A percentile compares a stretch with the other conserved stretches of the same genome.
Conservation (phyloP, 768 basidiomycete genomes). For the Pleurotus citrinopileatus region DNA sequence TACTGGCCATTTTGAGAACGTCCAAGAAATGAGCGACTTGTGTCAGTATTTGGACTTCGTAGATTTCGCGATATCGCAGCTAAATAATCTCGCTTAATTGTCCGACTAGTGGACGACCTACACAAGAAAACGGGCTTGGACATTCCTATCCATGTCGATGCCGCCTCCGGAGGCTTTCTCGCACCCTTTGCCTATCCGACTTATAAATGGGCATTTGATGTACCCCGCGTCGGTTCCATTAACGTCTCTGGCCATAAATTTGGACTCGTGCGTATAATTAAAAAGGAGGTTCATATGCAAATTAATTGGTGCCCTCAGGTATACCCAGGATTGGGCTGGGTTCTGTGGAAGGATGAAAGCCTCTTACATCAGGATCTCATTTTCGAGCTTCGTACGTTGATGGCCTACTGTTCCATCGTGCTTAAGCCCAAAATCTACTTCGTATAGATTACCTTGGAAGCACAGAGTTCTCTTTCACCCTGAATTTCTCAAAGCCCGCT, state of each 20-base stretch:
- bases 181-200: constrained; percentile 61
- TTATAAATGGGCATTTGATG: constrained; percentile 56
- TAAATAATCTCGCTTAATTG: not conserved
- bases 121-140: constrained; percentile 51
- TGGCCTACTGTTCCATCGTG: constrained; percentile 12
- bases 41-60: constrained; percentile 23
- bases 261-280: constrained; percentile 29
- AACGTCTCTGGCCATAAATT: constrained; percentile 61
- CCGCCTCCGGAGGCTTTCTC: constrained; percentile 60
- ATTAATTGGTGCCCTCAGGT: constrained; percentile 21
- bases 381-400: constrained; percentile 55
- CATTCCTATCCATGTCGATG: constrained; percentile 69
- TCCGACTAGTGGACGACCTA: constrained; percentile 45
- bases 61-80: not conserved
- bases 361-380: constrained; percentile 60
- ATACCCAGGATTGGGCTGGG: constrained; percentile 58
- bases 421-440: too few species aligned
- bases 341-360: constrained; percentile 57
- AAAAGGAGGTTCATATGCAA: not conserved
- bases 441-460: constrained; percentile 48
- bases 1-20: constrained; percentile 64
- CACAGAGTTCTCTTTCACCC: constrained; percentile 59
- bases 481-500: constrained; percentile 60
- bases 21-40: constrained; percentile 51
- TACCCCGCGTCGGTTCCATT: constrained; percentile 52